Evolutionary conservation across 805 yeast genomes (phyloP).

Genomic region (Lipomyces yamadae): DNA sequence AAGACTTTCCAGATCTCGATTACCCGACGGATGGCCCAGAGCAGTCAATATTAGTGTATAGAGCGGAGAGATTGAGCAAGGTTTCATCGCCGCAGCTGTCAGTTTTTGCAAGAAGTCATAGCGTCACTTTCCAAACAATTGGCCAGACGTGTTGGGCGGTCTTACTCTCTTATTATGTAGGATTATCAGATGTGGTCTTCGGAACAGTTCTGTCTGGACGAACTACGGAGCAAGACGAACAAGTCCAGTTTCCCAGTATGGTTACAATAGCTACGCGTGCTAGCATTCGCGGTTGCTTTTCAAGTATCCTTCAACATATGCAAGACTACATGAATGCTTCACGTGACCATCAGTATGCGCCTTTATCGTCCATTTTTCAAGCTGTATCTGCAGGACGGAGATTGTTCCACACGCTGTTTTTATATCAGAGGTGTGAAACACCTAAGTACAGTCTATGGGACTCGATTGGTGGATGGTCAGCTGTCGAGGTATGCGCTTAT

Average conservation of each 20-base stretch:
- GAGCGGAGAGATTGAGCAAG: slow-evolving; percentile 3
- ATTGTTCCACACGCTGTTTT: slow-evolving; percentile 38
- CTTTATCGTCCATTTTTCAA: slow-evolving; percentile 16
- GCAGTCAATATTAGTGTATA: background rate
- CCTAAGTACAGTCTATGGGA: slow-evolving; percentile 23
- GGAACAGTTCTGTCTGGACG: slow-evolving; percentile 39
- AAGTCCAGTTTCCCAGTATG: slow-evolving; percentile 38
- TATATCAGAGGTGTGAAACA: slow-evolving; percentile 25
- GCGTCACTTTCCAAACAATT: slow-evolving; percentile 32
- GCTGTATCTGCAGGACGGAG: slow-evolving; percentile 16
- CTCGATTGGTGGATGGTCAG: slow-evolving; percentile 18
- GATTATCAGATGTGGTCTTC: slow-evolving; percentile 30
- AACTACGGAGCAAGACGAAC: slow-evolving; percentile 28
- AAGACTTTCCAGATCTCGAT: slow-evolving; percentile 11
- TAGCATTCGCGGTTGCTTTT: slow-evolving; percentile 11
- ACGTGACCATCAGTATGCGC: slow-evolving; percentile 20
- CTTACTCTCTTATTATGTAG: slow-evolving; percentile 28
- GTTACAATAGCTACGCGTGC: slow-evolving; percentile 27
- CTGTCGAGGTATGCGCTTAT: slow-evolving; percentile 27
- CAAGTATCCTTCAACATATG: slow-evolving; percentile 18
- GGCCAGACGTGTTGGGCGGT: slow-evolving; percentile 31
- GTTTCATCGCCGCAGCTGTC: slow-evolving; percentile 1
- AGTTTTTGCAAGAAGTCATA: slow-evolving; percentile 12
- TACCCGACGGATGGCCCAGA: background rate
- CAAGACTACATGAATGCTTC: slow-evolving; percentile 13